These are phyloP conservation scores for Apiospora sp. DNA, from an alignment of 2,329 filamentous ascomycete species.

Conservation along the genomic window DNA sequence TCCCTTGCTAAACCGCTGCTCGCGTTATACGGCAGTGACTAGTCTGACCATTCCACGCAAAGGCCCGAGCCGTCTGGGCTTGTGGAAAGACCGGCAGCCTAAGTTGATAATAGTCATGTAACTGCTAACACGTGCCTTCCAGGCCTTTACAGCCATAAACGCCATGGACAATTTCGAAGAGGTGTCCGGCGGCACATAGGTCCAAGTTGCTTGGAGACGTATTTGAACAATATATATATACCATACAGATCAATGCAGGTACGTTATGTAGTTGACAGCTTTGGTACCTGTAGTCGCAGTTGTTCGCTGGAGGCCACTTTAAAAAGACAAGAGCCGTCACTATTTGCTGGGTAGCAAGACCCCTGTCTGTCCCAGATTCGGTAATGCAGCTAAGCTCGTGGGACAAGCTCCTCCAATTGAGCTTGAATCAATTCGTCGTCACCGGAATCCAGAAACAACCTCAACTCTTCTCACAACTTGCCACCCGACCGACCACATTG, in stretches of 20 bases:
- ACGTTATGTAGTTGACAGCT: not conserved
- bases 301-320: conserved; percentile 1
- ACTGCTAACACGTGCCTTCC: not conserved
- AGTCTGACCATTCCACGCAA: not conserved
- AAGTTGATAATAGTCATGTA: not conserved
- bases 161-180: not conserved
- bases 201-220: not conserved
- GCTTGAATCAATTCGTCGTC: conserved; percentile 6
- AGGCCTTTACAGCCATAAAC: not conserved
- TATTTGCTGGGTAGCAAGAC: not conserved
- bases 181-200: not conserved
- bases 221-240: not conserved
- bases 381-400: conserved; percentile 1
- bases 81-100: not conserved
- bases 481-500: not conserved
- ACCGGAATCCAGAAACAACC: conserved; percentile 21
- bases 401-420: conserved; percentile 6
- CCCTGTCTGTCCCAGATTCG: conserved; percentile 4
- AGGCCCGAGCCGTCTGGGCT: not conserved
- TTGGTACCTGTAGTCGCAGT: not conserved
- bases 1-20: not conserved
- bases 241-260: no score
- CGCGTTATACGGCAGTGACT: not conserved
- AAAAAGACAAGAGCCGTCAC: not conserved
- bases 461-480: conserved; percentile 7